Conservation (phyloP, 352 stramenopile species). For the Pythium phragmitis region DNA sequence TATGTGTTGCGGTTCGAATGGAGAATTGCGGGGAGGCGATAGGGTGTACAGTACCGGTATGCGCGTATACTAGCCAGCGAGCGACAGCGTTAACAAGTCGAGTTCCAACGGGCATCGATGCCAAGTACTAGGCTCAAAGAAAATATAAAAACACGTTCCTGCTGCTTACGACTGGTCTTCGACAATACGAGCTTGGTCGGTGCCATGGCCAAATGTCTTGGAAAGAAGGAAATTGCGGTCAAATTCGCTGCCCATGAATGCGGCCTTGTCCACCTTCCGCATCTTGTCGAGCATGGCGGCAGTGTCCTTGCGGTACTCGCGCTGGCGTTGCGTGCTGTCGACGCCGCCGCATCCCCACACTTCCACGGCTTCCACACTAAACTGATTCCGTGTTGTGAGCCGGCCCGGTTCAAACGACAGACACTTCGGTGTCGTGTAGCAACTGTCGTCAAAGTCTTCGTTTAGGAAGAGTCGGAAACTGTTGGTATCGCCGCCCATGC, state of each 20-base stretch:
- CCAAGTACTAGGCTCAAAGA: constrained; percentile 7
- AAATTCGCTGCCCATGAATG: constrained; percentile 82
- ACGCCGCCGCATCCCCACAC: constrained; percentile 80
- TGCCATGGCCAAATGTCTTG: constrained; percentile 78
- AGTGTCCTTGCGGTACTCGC: constrained; percentile 70
- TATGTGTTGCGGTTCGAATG: constrained; percentile 4
- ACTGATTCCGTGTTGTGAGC: constrained; percentile 58
- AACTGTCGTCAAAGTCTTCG: constrained; percentile 83
- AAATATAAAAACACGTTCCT: constrained; percentile 3
- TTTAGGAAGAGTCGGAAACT: constrained; percentile 79
- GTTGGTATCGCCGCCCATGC: constrained; percentile 73
- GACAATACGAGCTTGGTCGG: constrained; percentile 55
- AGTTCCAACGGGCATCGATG: neutral
- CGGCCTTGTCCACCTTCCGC: constrained; percentile 84
- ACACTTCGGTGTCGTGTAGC: constrained; percentile 75
- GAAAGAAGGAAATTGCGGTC: constrained; percentile 80
- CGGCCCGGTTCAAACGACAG: constrained; percentile 68
- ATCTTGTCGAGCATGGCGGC: constrained; percentile 81
- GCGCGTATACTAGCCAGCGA: constrained; percentile 6
- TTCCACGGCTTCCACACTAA: constrained; percentile 67
- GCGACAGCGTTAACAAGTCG: constrained; percentile 1
- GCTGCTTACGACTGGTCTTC: constrained; percentile 59
- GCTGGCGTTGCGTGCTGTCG: constrained; percentile 47
- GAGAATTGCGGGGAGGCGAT: constrained; percentile 2
- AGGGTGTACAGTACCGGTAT: constrained; percentile 8